Percentiles rank a stretch among this genome's conserved stretches.
These are phyloP conservation scores for Tolypocladium album DNA, from an alignment of 2,329 filamentous ascomycete species.

Conservation along the genomic window DNA sequence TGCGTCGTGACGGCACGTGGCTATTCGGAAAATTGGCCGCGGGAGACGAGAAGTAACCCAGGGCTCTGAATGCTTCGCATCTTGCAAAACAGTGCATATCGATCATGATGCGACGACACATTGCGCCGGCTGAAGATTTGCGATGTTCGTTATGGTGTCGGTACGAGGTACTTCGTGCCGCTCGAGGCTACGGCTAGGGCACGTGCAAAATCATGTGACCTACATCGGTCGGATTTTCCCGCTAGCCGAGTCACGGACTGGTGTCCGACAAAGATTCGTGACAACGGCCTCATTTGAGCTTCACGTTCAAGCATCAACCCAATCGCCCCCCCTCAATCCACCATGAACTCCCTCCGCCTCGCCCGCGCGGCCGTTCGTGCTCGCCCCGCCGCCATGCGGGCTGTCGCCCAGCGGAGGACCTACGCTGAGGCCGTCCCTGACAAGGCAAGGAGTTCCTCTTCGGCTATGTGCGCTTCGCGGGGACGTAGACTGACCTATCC, in stretches of 20 bases:
- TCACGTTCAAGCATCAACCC: conserved; percentile 32
- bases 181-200: conserved; percentile 3
- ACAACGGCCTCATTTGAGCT: conserved; percentile 30
- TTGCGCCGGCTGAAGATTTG: background rate
- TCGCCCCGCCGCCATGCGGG: conserved; percentile 65
- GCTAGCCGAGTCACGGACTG: conserved; percentile 28
- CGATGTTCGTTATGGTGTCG: background rate
- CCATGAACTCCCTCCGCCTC: conserved; percentile 92
- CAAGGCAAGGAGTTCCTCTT: conserved; percentile 47
- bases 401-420: conserved; percentile 71
- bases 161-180: background rate
- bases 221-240: conserved; percentile 24
- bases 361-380: conserved; percentile 82
- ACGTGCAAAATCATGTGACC: conserved; percentile 22
- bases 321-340: conserved; percentile 40
- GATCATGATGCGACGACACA: background rate
- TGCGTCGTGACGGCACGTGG: background rate
- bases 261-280: conserved; percentile 36
- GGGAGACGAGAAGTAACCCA: background rate
- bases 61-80: too few relatives aligned
- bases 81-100: background rate
- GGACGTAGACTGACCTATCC: conserved; percentile 12
- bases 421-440: conserved; percentile 83
- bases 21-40: too few relatives aligned
- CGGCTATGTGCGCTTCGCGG: conserved; percentile 7